phyloP scores from a whole-genome alignment of 495 filamentous ascomycete species.

The Daldinia childiae region DNA sequence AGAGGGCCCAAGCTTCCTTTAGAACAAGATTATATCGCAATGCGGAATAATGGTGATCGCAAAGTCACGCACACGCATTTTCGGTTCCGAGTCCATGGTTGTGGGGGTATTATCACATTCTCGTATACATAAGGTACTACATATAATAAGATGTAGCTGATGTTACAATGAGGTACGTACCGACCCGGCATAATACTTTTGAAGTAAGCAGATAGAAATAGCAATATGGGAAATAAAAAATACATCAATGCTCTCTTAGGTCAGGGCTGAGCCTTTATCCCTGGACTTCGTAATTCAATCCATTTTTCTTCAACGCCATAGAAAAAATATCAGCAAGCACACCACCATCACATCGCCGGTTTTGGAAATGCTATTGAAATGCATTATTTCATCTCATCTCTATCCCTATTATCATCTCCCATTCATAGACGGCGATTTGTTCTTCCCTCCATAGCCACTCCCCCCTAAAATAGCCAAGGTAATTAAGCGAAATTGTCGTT shows the following conservation, averaged over 20 bases:
- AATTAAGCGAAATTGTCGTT: conserved; percentile 83
- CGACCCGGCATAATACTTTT: conserved; percentile 18
- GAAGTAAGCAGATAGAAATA: conserved; percentile 3
- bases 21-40: conserved; percentile 22
- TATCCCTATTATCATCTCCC: conserved; percentile 10
- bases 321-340: conserved; percentile 7
- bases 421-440: conserved; percentile 3
- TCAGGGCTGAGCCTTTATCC: conserved; percentile 29
- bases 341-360: conserved; percentile 22
- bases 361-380: conserved; percentile 35
- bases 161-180: conserved; percentile 42
- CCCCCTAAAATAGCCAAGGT: neutral
- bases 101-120: conserved; percentile 44
- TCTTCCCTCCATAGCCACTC: neutral
- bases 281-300: conserved; percentile 34
- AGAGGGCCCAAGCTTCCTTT: conserved; percentile 33
- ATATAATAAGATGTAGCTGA: conserved; percentile 12
- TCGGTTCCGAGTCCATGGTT: conserved; percentile 44
- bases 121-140: conserved; percentile 36
- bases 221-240: conserved; percentile 11
- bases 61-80: conserved; percentile 18
- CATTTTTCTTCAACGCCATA: conserved; percentile 30
- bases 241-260: conserved; percentile 3
- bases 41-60: conserved; percentile 37
- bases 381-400: conserved; percentile 23